Percentiles rank a stretch among this genome's conserved stretches.
These are phyloP conservation scores for Sporothrix brasiliensis DNA, from an alignment of 2,329 filamentous ascomycete genomes.

Conservation along the genomic window DNA sequence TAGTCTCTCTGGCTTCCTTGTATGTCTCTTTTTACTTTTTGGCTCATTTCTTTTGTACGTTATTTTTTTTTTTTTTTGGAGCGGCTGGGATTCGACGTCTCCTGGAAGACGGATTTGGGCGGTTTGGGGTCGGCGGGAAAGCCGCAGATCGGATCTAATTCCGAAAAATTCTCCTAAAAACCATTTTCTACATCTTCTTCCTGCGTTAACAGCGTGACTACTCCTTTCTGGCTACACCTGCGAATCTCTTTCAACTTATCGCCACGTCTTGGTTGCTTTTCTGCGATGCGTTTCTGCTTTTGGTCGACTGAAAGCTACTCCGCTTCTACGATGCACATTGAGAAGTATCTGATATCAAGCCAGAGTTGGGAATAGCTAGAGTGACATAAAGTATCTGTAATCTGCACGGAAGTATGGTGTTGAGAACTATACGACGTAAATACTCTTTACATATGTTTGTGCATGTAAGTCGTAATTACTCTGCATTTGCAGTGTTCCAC, in stretches of 20 bases:
- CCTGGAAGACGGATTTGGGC: slow-evolving; percentile 23
- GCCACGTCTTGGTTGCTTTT: neutral
- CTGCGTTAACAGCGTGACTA: neutral
- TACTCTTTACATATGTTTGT: no score
- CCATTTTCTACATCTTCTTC: neutral
- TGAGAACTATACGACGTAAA: no score
- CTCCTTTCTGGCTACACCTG: neutral
- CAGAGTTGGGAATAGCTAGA: no score
- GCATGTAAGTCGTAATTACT: no score
- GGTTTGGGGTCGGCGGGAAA: slow-evolving; percentile 10
- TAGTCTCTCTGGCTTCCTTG: slow-evolving; percentile 10
- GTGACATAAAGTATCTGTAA: no score
- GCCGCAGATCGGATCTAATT: slow-evolving; percentile 18
- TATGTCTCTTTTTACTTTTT: slow-evolving; percentile 5
- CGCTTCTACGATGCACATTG: neutral
- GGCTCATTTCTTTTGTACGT: slow-evolving; percentile 24
- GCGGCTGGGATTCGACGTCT: slow-evolving; percentile 6
- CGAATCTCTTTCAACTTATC: neutral
- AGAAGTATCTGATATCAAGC: no score
- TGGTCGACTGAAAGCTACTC: neutral
- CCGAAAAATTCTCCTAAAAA: slow-evolving; percentile 5
- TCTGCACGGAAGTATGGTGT: no score
- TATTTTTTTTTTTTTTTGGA: neutral
- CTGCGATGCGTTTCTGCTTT: neutral
- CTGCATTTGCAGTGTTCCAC: neutral